A percentile compares a stretch with the other conserved stretches of the same genome.
These are phyloP conservation scores for Pneumocystis oryctolagi DNA, from an alignment of 1,139 yeast species.

Conservation along the genomic window DNA sequence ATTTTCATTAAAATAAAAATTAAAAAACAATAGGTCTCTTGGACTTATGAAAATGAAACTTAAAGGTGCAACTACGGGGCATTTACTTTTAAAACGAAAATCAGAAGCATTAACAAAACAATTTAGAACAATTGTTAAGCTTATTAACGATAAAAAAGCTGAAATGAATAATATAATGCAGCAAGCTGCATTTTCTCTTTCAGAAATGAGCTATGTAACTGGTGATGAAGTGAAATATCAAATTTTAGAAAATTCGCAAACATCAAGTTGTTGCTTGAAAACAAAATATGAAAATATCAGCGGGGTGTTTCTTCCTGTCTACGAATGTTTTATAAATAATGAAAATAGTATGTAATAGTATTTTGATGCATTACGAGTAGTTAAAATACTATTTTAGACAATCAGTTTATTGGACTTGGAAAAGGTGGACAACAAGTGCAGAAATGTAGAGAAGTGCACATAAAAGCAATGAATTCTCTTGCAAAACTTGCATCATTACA, in stretches of 20 bases:
- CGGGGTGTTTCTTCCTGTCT: constrained; percentile 88
- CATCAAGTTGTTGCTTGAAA: constrained; percentile 74
- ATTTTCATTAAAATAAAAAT: not conserved
- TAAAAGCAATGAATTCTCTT: constrained; percentile 88
- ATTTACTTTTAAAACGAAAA: constrained; percentile 79
- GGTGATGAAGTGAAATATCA: constrained; percentile 91
- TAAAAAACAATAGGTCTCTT: constrained; percentile 40
- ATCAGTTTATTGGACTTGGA: constrained; percentile 90
- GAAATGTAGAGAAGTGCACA: constrained; percentile 80
- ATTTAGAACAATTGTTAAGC: constrained; percentile 83
- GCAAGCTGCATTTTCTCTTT: constrained; percentile 90
- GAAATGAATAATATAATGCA: constrained; percentile 99
- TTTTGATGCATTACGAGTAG: not conserved
- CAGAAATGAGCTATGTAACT: constrained; percentile 93
- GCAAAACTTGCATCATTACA: constrained; percentile 83
- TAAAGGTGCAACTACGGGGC: constrained; percentile 96
- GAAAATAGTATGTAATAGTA: constrained; percentile 29
- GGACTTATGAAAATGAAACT: constrained; percentile 88
- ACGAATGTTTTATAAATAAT: constrained; percentile 31
- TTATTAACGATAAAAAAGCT: constrained; percentile 89
- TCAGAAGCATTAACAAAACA: constrained; percentile 94
- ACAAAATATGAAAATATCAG: constrained; percentile 93
- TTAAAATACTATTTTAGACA: constrained; percentile 57
- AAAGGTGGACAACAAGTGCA: constrained; percentile 98
- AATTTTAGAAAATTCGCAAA: constrained; percentile 81